Base-by-base conservation (phyloP, 2,329 filamentous ascomycete species). In the Juglanconis sp. region DNA sequence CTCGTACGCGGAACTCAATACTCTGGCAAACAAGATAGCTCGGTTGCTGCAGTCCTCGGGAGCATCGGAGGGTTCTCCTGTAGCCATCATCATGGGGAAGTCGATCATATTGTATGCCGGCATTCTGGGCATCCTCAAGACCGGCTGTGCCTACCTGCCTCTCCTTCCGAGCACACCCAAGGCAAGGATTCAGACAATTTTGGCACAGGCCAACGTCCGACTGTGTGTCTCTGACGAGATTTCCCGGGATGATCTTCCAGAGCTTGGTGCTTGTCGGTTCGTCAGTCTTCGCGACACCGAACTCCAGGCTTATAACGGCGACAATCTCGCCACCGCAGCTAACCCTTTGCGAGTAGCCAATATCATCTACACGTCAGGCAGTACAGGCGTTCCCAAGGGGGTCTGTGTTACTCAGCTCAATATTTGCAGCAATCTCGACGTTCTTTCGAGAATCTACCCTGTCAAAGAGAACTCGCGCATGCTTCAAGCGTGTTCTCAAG, bases 331-430 rank as follows among this genome's bases (percentile, higher is more conserved):
- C 1, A 70, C 77, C 1, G 52, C 67, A 0, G 72, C 77, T 3
- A 70, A 81, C 51, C 74, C 77, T 0, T 76, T 79, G 1, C 76
- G 85, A 13, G 70, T 90, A 2, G 87, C 90, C 6, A 96, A 96
- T 69, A 84, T 90, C 17, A 87, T 96, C 1, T 96, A 90, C 71
- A 96, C 91, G 0, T 92, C 90, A 31, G 92, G 92, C 3, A 94
- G 88, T 44, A 96, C 91, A 0, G 92, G 91, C 0, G 79, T 77
- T 1, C 92, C 91, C 0, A 96, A 96, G 69, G 91, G 91, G 2
- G 89, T 96, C 3, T 80, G 90, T 4, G 82, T 96, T 24, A 91
- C 90, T 0, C 88, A 93, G 65, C 77, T 82, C 46, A 96, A 92
- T 66, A 81, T 96, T 47, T 77, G 88, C 57, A 90, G 88, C 71